phyloP scores from a whole-genome alignment of 768 basidiomycete genomes.

The Pisolithus marmoratus region DNA sequence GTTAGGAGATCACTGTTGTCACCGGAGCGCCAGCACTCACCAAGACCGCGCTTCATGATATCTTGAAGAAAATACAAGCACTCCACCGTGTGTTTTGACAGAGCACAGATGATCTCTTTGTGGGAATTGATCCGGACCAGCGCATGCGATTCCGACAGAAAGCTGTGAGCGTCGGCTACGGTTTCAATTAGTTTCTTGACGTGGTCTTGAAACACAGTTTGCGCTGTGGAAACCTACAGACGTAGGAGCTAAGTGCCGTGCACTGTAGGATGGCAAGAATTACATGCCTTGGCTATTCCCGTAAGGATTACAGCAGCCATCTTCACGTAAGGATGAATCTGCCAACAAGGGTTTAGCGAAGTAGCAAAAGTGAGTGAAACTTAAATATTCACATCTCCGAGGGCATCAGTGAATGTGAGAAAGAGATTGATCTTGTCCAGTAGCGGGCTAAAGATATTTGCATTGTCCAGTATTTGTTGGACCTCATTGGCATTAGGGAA shows the following conservation, averaged over 20 bases:
- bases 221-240: background rate
- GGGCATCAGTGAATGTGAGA: background rate
- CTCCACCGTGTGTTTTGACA: constrained; percentile 22
- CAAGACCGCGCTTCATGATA: constrained; percentile 16
- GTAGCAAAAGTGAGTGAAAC: background rate
- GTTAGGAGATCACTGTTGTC: background rate
- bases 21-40: constrained; percentile 9
- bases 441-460: constrained; percentile 3
- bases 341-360: background rate
- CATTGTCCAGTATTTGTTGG: background rate
- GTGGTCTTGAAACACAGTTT: background rate
- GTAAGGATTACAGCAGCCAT: constrained; percentile 4
- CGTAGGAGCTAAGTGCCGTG: background rate
- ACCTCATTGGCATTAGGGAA: background rate
- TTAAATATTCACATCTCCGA: constrained; percentile 1
- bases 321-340: constrained; percentile 12
- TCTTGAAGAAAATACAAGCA: constrained; percentile 27
- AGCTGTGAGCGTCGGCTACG: constrained; percentile 5
- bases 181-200: constrained; percentile 1
- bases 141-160: constrained; percentile 2
- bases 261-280: too few relatives aligned
- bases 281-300: background rate
- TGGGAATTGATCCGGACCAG: constrained; percentile 5
- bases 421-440: constrained; percentile 7
- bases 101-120: background rate